phyloP scores from a whole-genome alignment of 441 rosid species.

The Erodium chrysanthum region DNA sequence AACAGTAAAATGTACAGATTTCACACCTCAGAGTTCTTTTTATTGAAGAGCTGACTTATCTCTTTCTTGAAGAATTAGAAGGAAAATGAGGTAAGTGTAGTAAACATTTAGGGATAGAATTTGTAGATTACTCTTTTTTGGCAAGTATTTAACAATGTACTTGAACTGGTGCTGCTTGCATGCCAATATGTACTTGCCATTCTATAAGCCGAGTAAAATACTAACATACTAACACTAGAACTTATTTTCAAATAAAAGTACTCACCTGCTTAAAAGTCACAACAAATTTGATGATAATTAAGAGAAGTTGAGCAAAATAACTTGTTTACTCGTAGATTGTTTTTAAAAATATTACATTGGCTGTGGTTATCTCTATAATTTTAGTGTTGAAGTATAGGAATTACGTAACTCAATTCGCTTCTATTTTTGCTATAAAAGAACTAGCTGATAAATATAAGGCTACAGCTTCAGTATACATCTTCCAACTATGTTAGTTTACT shows the following conservation, averaged over 20 bases:
- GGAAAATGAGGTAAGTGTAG: neutral
- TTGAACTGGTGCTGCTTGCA: neutral
- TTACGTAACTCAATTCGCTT: no score
- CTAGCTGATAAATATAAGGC: no score
- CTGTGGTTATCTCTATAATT: neutral
- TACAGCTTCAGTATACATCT: no score
- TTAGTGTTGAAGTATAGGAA: no score
- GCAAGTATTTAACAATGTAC: neutral
- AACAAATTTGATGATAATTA: no score
- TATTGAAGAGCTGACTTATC: neutral
- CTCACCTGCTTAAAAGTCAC: no score
- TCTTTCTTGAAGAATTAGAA: neutral
- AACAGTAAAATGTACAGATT: conserved; percentile 11
- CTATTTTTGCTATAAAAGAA: no score
- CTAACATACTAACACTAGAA: neutral
- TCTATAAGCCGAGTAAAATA: neutral
- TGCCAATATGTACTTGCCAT: neutral
- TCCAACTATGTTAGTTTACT: no score
- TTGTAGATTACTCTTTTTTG: neutral
- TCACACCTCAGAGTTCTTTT: neutral
- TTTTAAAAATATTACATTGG: neutral
- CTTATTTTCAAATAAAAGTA: neutral
- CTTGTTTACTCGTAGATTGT: neutral
- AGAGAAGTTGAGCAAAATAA: no score
- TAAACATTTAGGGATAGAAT: neutral